These are phyloP conservation scores for Colletotrichum brevisporum DNA, from an alignment of 2,329 filamentous ascomycete species.

Conservation along the genomic window DNA sequence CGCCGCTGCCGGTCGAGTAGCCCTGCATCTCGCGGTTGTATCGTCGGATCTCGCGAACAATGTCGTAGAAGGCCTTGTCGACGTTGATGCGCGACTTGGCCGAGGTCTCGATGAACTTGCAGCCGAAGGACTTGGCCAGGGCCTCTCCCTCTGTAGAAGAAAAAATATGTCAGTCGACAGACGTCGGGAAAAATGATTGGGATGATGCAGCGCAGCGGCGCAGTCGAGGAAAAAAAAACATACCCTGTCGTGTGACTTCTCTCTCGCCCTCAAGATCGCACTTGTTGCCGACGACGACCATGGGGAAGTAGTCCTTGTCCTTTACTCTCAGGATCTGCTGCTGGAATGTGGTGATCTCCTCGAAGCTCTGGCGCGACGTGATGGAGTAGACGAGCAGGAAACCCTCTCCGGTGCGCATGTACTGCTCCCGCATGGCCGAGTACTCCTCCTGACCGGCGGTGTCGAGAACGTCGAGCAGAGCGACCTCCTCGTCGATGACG, in stretches of 20 bases:
- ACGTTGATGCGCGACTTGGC: conserved; percentile 99
- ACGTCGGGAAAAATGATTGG: background rate
- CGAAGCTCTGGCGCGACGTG: conserved; percentile 95
- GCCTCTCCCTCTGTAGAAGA: conserved; percentile 83
- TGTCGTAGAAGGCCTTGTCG: conserved; percentile 98
- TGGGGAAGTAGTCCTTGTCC: conserved; percentile 99
- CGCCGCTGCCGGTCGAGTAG: conserved; percentile 80
- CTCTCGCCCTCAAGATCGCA: conserved; percentile 96
- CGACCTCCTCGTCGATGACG: conserved; percentile 97
- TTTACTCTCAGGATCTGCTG: conserved; percentile 99
- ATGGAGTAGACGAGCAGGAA: conserved; percentile 99
- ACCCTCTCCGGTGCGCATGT: conserved; percentile 98
- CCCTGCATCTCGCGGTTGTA: conserved; percentile 99
- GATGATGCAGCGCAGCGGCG: conserved; percentile 14
- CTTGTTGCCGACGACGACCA: conserved; percentile 99
- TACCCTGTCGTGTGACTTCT: conserved; percentile 93
- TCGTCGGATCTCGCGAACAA: conserved; percentile 96
- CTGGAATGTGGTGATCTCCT: conserved; percentile 98
- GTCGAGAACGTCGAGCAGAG: conserved; percentile 96
- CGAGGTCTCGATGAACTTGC: conserved; percentile 99
- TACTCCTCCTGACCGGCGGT: conserved; percentile 99
- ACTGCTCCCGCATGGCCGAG: conserved; percentile 99
- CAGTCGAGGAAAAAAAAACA: conserved; percentile 48
- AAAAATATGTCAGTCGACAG: conserved; percentile 19
- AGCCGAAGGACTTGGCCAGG: conserved; percentile 88